Conservation (phyloP, 2,329 filamentous ascomycete species). For the Orbilia brochopaga region DNA sequence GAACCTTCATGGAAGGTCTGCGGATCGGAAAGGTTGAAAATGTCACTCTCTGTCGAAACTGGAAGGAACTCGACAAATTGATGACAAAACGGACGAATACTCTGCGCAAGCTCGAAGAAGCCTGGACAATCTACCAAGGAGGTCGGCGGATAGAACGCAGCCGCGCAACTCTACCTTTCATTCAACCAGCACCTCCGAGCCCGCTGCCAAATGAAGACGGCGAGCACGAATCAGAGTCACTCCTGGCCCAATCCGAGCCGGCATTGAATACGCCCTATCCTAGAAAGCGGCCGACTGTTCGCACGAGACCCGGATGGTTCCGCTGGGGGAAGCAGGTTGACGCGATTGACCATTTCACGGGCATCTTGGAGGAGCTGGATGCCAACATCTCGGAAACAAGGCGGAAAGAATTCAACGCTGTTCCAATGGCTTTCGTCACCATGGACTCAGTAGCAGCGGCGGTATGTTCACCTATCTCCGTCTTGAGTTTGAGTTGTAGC, state of each 20-base stretch:
- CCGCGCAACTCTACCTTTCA: slow-evolving; percentile 62
- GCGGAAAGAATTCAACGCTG: slow-evolving; percentile 76
- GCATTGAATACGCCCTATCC: slow-evolving; percentile 60
- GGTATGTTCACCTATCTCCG: slow-evolving; percentile 53
- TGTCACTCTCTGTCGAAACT: slow-evolving; percentile 84
- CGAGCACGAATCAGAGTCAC: slow-evolving; percentile 66
- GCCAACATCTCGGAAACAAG: slow-evolving; percentile 74
- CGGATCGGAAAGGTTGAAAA: slow-evolving; percentile 88
- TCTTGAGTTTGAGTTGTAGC: not conserved
- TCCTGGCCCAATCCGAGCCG: slow-evolving; percentile 63
- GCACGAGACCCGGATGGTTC: slow-evolving; percentile 79
- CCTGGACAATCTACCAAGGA: slow-evolving; percentile 79
- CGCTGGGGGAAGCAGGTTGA: slow-evolving; percentile 77
- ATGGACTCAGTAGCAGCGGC: slow-evolving; percentile 92
- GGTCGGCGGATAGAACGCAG: slow-evolving; percentile 63
- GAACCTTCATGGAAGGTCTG: slow-evolving; percentile 82
- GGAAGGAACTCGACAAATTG: slow-evolving; percentile 78
- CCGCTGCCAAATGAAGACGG: slow-evolving; percentile 50
- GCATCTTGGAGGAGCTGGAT: slow-evolving; percentile 79
- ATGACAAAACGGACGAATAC: slow-evolving; percentile 70
- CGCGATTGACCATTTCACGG: slow-evolving; percentile 92
- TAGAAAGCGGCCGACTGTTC: slow-evolving; percentile 69
- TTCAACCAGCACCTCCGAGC: slow-evolving; percentile 58
- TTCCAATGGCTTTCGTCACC: slow-evolving; percentile 89
- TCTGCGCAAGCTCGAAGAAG: slow-evolving; percentile 77